Conservation (phyloP, 2,329 filamentous ascomycete genomes). For the Metarhizium rileyi region DNA sequence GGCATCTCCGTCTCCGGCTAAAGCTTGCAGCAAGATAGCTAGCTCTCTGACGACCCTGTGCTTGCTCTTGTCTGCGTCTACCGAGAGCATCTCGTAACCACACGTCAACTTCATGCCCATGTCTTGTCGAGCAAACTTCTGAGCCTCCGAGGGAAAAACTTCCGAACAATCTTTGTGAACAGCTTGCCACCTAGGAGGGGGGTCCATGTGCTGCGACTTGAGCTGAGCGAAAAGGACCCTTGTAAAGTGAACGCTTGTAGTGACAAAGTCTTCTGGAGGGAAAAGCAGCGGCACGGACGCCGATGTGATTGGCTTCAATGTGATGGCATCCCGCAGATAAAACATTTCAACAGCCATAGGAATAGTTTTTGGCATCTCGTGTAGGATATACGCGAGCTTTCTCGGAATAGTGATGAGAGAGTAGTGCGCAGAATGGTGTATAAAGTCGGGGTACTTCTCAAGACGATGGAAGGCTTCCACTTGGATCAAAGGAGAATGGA, state of each 20-base stretch:
- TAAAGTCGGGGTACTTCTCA: slow-evolving; percentile 70
- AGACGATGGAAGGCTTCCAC: slow-evolving; percentile 86
- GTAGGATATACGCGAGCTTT: slow-evolving; percentile 70
- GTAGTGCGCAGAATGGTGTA: slow-evolving; percentile 66
- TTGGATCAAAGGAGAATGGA: slow-evolving; percentile 68
- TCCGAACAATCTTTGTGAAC: slow-evolving; percentile 13
- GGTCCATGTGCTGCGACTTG: slow-evolving; percentile 71
- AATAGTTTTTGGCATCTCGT: slow-evolving; percentile 64
- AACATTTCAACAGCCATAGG: slow-evolving; percentile 83
- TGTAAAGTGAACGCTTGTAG: slow-evolving; percentile 71
- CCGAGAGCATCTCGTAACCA: slow-evolving; percentile 81
- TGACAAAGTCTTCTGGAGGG: slow-evolving; percentile 68
- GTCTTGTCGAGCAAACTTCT: slow-evolving; percentile 35
- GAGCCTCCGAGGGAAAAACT: slow-evolving; percentile 5
- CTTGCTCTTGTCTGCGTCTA: slow-evolving; percentile 56
- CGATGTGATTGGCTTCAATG: slow-evolving; percentile 57
- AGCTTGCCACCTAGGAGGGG: slow-evolving; percentile 43
- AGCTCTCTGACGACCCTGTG: slow-evolving; percentile 65
- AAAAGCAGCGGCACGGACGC: slow-evolving; percentile 50
- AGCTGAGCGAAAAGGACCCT: slow-evolving; percentile 86
- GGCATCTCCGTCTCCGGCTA: slow-evolving; percentile 59
- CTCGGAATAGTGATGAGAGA: slow-evolving; percentile 67
- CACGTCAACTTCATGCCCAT: slow-evolving; percentile 83
- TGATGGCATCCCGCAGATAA: slow-evolving; percentile 76
- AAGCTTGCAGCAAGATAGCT: slow-evolving; percentile 63